phyloP scores from a whole-genome alignment of 1,284 basidiomycete species.

The Trichosporon sp. region DNA sequence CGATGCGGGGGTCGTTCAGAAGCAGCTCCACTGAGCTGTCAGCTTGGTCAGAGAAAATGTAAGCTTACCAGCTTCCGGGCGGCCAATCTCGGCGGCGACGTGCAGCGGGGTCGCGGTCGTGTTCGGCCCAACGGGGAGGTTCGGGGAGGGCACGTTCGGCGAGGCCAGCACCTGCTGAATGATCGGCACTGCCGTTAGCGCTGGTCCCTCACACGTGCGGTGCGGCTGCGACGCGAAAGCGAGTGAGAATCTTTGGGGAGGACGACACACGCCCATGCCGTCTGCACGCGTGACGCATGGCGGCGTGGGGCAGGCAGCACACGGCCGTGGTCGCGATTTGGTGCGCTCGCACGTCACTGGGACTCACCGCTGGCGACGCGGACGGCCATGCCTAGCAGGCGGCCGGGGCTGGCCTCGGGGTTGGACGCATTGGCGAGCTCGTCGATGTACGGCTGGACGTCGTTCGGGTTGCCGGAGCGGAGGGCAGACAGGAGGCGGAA shows the following conservation, averaged over 20 bases:
- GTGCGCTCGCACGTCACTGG: background rate
- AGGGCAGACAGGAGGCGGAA: slow-evolving; percentile 75
- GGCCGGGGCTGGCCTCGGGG: slow-evolving; percentile 59
- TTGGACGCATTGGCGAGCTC: slow-evolving; percentile 58
- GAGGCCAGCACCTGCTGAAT: slow-evolving; percentile 66
- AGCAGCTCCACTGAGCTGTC: slow-evolving; percentile 57
- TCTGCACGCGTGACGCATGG: background rate
- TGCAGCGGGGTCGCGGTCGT: slow-evolving; percentile 80
- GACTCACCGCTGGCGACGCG: slow-evolving; percentile 72
- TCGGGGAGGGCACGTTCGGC: slow-evolving; percentile 60
- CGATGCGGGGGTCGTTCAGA: slow-evolving; percentile 69
- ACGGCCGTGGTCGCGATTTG: no score
- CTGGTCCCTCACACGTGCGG: background rate
- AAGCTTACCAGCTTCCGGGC: slow-evolving; percentile 62
- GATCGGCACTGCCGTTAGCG: slow-evolving; percentile 53
- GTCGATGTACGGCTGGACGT: slow-evolving; percentile 76
- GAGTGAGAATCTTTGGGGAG: slow-evolving; percentile 4
- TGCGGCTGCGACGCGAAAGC: background rate
- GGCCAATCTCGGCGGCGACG: slow-evolving; percentile 73
- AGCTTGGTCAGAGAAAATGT: background rate
- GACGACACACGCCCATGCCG: background rate
- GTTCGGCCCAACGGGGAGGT: slow-evolving; percentile 55
- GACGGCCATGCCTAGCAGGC: slow-evolving; percentile 78
- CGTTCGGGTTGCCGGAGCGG: slow-evolving; percentile 65
- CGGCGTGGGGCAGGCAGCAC: background rate